phyloP scores from a whole-genome alignment of 2,329 filamentous ascomycete species.

The Trichoderma pleuroti region DNA sequence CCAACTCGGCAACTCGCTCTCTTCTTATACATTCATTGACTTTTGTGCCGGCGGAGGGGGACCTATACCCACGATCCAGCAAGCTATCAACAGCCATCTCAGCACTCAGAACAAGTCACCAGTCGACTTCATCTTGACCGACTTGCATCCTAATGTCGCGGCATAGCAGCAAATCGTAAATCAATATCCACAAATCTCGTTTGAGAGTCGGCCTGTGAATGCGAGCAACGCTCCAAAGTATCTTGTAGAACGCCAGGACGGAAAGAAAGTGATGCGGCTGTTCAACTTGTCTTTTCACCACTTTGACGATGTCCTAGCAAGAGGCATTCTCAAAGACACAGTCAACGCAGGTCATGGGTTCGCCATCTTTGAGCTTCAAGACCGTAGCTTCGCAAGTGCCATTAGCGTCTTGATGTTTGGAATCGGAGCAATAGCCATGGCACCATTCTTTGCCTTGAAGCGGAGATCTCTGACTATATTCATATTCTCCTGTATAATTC shows the following conservation, averaged over 20 bases:
- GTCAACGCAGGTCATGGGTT: conserved; percentile 64
- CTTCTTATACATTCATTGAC: conserved; percentile 64
- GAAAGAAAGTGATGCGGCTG: conserved; percentile 59
- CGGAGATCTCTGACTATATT: conserved; percentile 53
- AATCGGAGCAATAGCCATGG: conserved; percentile 47
- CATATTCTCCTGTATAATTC: conserved; percentile 37
- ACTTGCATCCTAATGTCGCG: conserved; percentile 60
- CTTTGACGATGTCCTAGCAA: conserved; percentile 48
- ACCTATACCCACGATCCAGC: conserved; percentile 63
- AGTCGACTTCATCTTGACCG: conserved; percentile 61
- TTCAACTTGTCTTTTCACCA: conserved; percentile 77
- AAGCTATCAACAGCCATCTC: conserved; percentile 50
- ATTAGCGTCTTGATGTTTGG: conserved; percentile 51
- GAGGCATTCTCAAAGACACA: conserved; percentile 59
- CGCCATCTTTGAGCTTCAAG: conserved; percentile 72
- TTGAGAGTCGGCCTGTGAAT: conserved; percentile 60
- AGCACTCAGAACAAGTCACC: conserved; percentile 26
- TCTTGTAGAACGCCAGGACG: conserved; percentile 39
- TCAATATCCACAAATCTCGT: conserved; percentile 54
- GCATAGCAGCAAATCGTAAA: conserved; percentile 55
- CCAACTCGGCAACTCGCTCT: conserved; percentile 45
- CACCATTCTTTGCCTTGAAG: conserved; percentile 52
- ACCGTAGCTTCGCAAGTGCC: conserved; percentile 54
- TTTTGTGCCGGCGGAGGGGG: conserved; percentile 74
- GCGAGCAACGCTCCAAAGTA: conserved; percentile 57